Conservation (phyloP, 805 yeast species). For the Saccharomycopsis malanga region DNA sequence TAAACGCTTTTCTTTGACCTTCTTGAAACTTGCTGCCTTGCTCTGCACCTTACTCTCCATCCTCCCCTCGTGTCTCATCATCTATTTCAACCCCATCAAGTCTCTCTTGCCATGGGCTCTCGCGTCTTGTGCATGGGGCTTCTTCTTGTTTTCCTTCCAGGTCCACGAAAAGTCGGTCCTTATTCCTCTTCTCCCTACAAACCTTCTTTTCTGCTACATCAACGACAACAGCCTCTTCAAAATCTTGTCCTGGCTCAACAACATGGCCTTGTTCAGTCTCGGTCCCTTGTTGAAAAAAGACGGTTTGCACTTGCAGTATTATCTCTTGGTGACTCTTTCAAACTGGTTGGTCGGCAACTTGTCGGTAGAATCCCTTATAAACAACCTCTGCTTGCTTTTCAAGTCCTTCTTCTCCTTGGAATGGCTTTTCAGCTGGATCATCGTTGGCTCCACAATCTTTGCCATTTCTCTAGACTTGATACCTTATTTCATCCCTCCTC, state of each 20-base stretch:
- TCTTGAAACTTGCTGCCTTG: constrained; percentile 55
- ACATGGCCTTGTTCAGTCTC: constrained; percentile 75
- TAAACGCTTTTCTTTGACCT: constrained; percentile 45
- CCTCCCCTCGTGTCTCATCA: constrained; percentile 47
- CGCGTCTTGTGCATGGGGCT: constrained; percentile 78
- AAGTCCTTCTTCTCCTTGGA: constrained; percentile 43
- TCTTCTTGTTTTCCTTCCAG: constrained; percentile 86
- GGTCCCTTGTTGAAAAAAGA: constrained; percentile 83
- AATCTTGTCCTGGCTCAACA: constrained; percentile 82
- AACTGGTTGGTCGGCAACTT: constrained; percentile 76
- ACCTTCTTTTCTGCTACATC: constrained; percentile 48
- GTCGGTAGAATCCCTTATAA: constrained; percentile 38
- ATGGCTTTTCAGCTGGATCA: constrained; percentile 43
- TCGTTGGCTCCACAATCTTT: constrained; percentile 45
- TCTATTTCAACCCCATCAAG: constrained; percentile 41
- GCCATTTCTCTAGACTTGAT: constrained; percentile 45
- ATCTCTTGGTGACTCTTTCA: constrained; percentile 50
- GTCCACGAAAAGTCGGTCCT: constrained; percentile 93
- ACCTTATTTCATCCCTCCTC: constrained; percentile 47
- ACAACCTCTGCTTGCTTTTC: constrained; percentile 31
- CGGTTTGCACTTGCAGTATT: constrained; percentile 64
- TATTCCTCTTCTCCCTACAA: constrained; percentile 80
- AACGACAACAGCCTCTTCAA: constrained; percentile 49
- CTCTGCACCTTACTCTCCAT: constrained; percentile 46
- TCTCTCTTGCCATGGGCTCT: constrained; percentile 62